Evolutionary conservation across 2,329 filamentous ascomycete species (phyloP), one percentile per base, ranked within the genome.

Genomic region (Fusarium oxysporum): DNA sequence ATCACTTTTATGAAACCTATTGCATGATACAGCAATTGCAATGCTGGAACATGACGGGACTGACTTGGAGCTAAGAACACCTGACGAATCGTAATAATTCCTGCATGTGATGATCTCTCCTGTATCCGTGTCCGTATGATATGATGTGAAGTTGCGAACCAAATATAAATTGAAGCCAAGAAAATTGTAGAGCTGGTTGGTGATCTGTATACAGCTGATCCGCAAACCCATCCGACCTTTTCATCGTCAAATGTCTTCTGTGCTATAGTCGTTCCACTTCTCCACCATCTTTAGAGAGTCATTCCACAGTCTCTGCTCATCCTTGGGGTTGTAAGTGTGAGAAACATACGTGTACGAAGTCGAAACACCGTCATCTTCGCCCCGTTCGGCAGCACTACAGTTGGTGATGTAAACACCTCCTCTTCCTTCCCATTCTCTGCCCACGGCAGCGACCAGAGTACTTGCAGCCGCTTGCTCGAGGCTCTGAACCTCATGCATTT

Each of bases 321-420:
- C 37, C 17, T 43, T 6, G 19, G 62, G 59, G n/a, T 13, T 64
- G 10, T 65, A 64, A 6, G 61, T 65, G 28, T 58, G 60, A 21
- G 63, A 38, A 23, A 56, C 59, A 28, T 55, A 64, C 1, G 47
- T 65, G 28, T 55, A 61, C 5, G 59, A 64, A 9, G 47, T 62
- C 17, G 62, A 35, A 37, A 17, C 28, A 30, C 40, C 59, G 7
- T 64, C 40, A 9, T 55, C 48, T 21, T 64, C 40, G 13, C 62
- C 62, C 16, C 40, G 28, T 28, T 65, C 47, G 5, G 62, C 47
- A 19, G 38, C 28, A 28, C 41, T 35, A 28, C 62, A 65, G 28
- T 65, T 40, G 21, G n/a, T 55, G 25, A 65, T 11, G 25, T 65
- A 65, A 37, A 25, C 13, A 4, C 62, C 62, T 5, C 62, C 59